Evolutionary conservation across 2,329 filamentous ascomycete species (phyloP).

Genomic region (Ilyonectria mors-panacis): DNA sequence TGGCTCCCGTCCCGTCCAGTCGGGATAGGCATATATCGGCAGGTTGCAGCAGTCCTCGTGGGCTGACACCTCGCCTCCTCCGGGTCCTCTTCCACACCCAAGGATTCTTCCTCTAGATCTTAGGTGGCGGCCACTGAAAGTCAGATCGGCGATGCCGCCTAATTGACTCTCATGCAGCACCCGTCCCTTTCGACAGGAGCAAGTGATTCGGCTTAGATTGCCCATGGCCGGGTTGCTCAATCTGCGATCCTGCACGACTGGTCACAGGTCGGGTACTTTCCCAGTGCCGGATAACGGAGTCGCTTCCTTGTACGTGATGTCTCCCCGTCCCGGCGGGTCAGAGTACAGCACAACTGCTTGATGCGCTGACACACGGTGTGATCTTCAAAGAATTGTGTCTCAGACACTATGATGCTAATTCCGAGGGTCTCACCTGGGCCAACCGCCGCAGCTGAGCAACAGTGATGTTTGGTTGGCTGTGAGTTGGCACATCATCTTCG

Average conservation of each 20-base stretch:
- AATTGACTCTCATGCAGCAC: conserved; percentile 18
- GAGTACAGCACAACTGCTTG: conserved; percentile 27
- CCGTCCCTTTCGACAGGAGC: conserved; percentile 2
- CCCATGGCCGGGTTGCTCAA: conserved; percentile 28
- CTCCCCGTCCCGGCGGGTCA: conserved; percentile 36
- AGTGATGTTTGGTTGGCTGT: conserved; percentile 27
- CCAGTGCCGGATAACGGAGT: conserved; percentile 20
- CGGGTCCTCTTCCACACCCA: conserved; percentile 18
- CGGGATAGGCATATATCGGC: conserved; percentile 23
- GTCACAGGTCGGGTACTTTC: conserved; percentile 41
- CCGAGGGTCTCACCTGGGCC: conserved; percentile 25
- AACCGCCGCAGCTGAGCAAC: conserved; percentile 31
- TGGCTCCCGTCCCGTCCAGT: conserved; percentile 20
- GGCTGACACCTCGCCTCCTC: conserved; percentile 15
- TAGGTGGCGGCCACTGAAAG: conserved; percentile 21
- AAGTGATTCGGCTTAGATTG: conserved; percentile 12
- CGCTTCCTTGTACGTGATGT: conserved; percentile 26
- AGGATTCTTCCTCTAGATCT: conserved; percentile 18
- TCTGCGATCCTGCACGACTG: conserved; percentile 36
- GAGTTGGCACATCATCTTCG: conserved; percentile 10
- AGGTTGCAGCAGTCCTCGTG: conserved; percentile 26
- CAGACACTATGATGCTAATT: conserved; percentile 28
- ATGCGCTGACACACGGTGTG: conserved; percentile 23
- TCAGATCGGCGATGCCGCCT: conserved; percentile 26
- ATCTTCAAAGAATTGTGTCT: conserved; percentile 40